phyloP scores from a whole-genome alignment of 345 rosid genomes.

The Ceriops decandra region DNA sequence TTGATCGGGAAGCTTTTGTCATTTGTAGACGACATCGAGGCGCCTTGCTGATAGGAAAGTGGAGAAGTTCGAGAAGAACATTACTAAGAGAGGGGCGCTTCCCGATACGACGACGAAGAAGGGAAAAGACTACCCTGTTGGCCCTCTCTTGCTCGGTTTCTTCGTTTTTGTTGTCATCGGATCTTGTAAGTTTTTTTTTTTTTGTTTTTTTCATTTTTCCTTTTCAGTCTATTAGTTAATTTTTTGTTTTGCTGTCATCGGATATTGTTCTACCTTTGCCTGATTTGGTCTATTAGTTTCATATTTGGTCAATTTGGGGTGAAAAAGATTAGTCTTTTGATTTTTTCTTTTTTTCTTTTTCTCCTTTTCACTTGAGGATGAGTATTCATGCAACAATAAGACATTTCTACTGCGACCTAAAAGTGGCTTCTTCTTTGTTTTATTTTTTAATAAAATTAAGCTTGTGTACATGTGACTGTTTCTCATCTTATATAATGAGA shows the following conservation, averaged over 20 bases:
- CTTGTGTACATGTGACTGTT: no score
- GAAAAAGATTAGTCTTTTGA: no score
- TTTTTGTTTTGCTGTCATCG: neutral
- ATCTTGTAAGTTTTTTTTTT: conserved; percentile 52
- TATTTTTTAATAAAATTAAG: no score
- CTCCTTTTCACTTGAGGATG: no score
- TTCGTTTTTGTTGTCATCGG: conserved; percentile 91
- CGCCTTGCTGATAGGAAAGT: conserved; percentile 80
- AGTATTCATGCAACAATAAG: no score
- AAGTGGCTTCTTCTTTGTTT: no score
- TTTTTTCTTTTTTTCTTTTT: no score
- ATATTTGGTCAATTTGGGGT: no score
- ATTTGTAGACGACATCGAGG: conserved; percentile 79
- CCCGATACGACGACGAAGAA: conserved; percentile 78
- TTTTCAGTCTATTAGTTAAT: neutral
- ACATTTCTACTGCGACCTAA: no score
- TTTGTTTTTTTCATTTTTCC: neutral
- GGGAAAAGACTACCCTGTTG: conserved; percentile 86
- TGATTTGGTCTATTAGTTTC: no score
- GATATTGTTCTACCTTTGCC: no score
- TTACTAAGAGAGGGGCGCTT: conserved; percentile 77
- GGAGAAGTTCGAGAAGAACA: conserved; percentile 79
- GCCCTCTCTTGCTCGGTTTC: conserved; percentile 92
- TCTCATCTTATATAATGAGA: no score
- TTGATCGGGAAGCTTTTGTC: neutral